Evolutionary conservation across 2,329 filamentous ascomycete species (phyloP), one percentile per base, ranked within the genome.

Genomic region (Penicillium occitanis): DNA sequence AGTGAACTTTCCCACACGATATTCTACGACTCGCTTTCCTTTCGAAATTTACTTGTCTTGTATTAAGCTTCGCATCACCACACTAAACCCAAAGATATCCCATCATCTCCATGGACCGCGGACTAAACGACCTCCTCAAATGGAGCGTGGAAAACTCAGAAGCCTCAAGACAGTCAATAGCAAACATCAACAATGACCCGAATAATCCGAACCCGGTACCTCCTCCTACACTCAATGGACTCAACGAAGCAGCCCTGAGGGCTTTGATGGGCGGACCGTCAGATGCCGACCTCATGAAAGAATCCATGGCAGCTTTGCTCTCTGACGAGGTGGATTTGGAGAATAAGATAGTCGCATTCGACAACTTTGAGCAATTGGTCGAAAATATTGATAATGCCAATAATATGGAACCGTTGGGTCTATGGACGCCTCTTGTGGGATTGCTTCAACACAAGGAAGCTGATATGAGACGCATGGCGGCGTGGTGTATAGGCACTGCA

Each of bases 301-400:
- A 90, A 62, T 85, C 91, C 69, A 96, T 99, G 88, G 85, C 85
- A 33, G 87, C 91, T 65, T 90, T 97, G 74, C 85, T 83, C 10
- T 87, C 88, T 19, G 81, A 87, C 8, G 85, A 90, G 65, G 82
- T 90, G 65, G 85, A 87, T 3, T 83, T 94, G 60, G 90, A 92
- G 51, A 87, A 92, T 79, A 92, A 91, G 77, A 80, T 96, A 63
- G 86, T 89, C 66, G 93, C 93, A 44, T 96, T 96, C 79, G 93
- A 97, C 85, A 97, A 97, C 81, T 90, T 97, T 69, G 93, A 97
- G 81, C 92, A 96, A 78, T 84, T 97, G 67, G 90, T 97, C 73
- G 93, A 97, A 82, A 88, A 87, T 69, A 88, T 98, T 72, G 95
- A 99, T 84, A 99, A 99, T 78, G 94, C 95, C 66, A 99, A 98